Evolutionary conservation across 768 basidiomycete species (phyloP), one percentile per base, ranked within the genome.

Genomic region (Terana coerulea): DNA sequence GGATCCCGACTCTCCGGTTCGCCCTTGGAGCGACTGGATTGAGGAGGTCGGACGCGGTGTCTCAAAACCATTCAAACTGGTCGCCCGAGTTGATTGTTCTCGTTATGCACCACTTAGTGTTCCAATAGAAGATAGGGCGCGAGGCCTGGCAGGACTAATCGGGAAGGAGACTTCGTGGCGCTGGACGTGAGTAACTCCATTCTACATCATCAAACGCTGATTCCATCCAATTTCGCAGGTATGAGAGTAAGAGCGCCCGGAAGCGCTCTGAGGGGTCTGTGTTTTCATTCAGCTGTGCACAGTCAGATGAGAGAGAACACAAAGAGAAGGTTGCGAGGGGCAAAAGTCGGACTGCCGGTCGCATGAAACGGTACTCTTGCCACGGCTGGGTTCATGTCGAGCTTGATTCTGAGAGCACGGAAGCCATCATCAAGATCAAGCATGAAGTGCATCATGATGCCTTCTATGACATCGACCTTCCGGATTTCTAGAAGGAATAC

Each of bases 301-400:
- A 48, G 29, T 48, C 37, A 4, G 5, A 26, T 14, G 45, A 47
- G 4, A 45, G 52, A 3, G 46, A 48, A 29, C 15, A 47, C 3
- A 47, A 53, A 29, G 17, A 21, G 28, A 53, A 53, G 47, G 19
- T 17, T 6, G 26, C 24, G 15, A 41, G 14, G 21, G 21, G 25
- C 9, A 12, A 41, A 3, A 5, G 46, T 14, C 42, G 55, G 3
- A 44, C 30, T 9, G 36, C 17, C 2, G 31, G 17, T 21, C 52
- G 52, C 4, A 53, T 51, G 49, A n/a, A 37, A 1, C 56, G 52
- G 15, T 53, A 40, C 35, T n/a, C 14, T 3, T 57, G 56, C 21
- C 11, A 46, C 30, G 56, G 56, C 3, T 57, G 56, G 56, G 44
- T 57, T 19, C 39, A 53, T 29, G 40, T 57, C 10, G 25, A 26